These are phyloP conservation scores for Rutstroemia sp. DNA, from an alignment of 2,329 filamentous ascomycete genomes.

Conservation along the genomic window DNA sequence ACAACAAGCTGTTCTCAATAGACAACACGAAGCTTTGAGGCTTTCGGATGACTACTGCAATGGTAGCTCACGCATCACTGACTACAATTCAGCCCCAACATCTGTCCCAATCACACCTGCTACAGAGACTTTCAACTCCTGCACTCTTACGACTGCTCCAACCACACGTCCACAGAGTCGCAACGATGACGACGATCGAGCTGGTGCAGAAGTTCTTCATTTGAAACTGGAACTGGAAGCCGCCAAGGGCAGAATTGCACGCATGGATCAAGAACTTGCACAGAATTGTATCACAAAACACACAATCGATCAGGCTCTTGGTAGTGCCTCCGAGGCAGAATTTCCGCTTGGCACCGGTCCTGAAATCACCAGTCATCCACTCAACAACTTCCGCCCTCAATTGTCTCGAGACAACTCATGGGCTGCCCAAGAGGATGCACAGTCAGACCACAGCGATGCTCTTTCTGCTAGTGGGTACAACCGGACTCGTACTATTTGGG, in stretches of 20 bases:
- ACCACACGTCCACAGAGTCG: slow-evolving; percentile 47
- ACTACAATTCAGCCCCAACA: slow-evolving; percentile 40
- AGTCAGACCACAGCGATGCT: slow-evolving; percentile 50
- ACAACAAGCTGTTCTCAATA: slow-evolving; percentile 53
- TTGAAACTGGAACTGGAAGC: slow-evolving; percentile 65
- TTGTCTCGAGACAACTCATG: slow-evolving; percentile 40
- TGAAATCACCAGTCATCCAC: slow-evolving; percentile 18
- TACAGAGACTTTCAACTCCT: slow-evolving; percentile 42
- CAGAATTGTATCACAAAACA: slow-evolving; percentile 54
- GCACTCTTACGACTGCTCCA: slow-evolving; percentile 34
- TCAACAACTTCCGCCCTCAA: slow-evolving; percentile 33
- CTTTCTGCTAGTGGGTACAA: slow-evolving; percentile 45
- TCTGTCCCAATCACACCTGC: slow-evolving; percentile 58
- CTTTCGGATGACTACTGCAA: slow-evolving; percentile 21
- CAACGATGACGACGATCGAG: slow-evolving; percentile 32
- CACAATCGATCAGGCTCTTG: slow-evolving; percentile 48
- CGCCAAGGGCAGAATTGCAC: slow-evolving; percentile 62
- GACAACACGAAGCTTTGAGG: slow-evolving; percentile 50
- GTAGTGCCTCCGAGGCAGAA: slow-evolving; percentile 40
- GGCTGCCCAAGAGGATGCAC: slow-evolving; percentile 45
- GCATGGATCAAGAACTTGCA: slow-evolving; percentile 63
- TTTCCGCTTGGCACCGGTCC: slow-evolving; percentile 23
- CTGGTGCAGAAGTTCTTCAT: slow-evolving; percentile 49
- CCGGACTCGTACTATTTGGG: slow-evolving; percentile 51
- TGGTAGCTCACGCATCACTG: slow-evolving; percentile 29